Percentiles rank a stretch among this genome's conserved stretches.
These are phyloP conservation scores for Hypsizygus marmoreus DNA, from an alignment of 768 basidiomycete genomes.

Conservation along the genomic window DNA sequence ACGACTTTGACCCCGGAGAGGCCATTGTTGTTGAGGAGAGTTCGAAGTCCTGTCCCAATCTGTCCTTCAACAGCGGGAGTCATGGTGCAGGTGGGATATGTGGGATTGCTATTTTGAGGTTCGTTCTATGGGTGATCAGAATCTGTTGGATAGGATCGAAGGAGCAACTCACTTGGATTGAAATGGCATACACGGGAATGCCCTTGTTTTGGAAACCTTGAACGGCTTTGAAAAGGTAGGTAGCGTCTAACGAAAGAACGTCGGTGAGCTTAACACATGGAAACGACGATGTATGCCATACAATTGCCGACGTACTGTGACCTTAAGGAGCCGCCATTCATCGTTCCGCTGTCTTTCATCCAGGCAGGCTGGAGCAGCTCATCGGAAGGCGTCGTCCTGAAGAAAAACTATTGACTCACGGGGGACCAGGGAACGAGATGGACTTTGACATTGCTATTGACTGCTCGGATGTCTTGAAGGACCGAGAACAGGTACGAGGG, in stretches of 20 bases:
- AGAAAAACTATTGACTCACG: conserved; percentile 36
- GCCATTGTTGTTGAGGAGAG: conserved; percentile 63
- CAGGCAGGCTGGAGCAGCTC: conserved; percentile 59
- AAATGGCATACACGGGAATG: conserved; percentile 62
- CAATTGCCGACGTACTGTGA: conserved; percentile 49
- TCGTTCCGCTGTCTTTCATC: conserved; percentile 72
- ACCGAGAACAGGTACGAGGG: conserved; percentile 68
- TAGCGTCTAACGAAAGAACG: conserved; percentile 50
- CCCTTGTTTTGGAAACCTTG: conserved; percentile 69
- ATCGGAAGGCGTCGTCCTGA: neutral
- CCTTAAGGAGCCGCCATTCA: conserved; percentile 65
- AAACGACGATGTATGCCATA: conserved; percentile 31
- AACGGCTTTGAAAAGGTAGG: conserved; percentile 70
- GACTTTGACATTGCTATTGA: conserved; percentile 55
- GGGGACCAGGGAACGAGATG: conserved; percentile 77
- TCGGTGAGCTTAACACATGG: neutral
- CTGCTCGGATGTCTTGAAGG: conserved; percentile 60
- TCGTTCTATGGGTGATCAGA: conserved; percentile 36
- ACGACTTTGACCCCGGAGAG: conserved; percentile 61
- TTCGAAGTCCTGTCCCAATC: conserved; percentile 56
- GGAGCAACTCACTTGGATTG: conserved; percentile 41
- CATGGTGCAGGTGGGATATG: conserved; percentile 68
- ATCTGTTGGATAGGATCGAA: neutral
- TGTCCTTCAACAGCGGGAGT: conserved; percentile 56
- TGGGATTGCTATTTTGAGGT: conserved; percentile 58